Percentiles rank a stretch among this genome's conserved stretches.
These are phyloP conservation scores for Candida adriatica DNA, from an alignment of 805 yeast species.

Conservation along the genomic window DNA sequence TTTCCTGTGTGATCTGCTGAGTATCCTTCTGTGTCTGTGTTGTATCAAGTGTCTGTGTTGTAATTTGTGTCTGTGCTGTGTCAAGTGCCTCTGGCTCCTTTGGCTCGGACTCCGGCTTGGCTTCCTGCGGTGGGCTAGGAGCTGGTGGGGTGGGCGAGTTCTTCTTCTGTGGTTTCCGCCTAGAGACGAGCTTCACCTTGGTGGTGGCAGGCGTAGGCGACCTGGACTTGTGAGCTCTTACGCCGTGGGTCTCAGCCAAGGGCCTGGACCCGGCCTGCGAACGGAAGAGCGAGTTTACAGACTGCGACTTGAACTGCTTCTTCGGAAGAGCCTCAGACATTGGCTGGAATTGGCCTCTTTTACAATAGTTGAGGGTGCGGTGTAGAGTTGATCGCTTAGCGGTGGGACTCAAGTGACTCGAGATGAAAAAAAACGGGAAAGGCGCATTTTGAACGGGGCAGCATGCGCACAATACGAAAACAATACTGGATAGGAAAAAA, in stretches of 20 bases:
- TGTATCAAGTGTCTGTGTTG: slow-evolving; percentile 1
- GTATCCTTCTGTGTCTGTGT: no score
- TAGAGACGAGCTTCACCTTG: slow-evolving; percentile 18
- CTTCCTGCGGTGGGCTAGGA: no score
- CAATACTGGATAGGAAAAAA: neutral
- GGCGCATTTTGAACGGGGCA: neutral
- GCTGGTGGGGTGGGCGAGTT: slow-evolving; percentile 3
- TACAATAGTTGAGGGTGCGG: neutral
- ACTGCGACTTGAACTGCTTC: slow-evolving; percentile 25
- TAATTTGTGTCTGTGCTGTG: no score
- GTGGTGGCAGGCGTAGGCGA: slow-evolving; percentile 14
- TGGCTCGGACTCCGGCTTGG: no score
- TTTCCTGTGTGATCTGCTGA: no score
- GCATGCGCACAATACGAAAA: neutral
- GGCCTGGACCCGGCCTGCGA: slow-evolving; percentile 12
- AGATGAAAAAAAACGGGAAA: neutral
- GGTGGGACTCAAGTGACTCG: no score
- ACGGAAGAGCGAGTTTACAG: slow-evolving; percentile 23
- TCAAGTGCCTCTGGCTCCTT: no score
- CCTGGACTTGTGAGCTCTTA: slow-evolving; percentile 3
- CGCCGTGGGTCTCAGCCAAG: neutral
- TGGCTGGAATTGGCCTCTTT: neutral
- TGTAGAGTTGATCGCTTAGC: no score
- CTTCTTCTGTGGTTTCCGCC: slow-evolving; percentile 8
- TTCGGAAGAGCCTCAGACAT: slow-evolving; percentile 15